Evolutionary conservation across 345 rosid genomes (phyloP), one percentile per base, ranked within the genome.

Genomic region (Bruguiera sexangula): DNA sequence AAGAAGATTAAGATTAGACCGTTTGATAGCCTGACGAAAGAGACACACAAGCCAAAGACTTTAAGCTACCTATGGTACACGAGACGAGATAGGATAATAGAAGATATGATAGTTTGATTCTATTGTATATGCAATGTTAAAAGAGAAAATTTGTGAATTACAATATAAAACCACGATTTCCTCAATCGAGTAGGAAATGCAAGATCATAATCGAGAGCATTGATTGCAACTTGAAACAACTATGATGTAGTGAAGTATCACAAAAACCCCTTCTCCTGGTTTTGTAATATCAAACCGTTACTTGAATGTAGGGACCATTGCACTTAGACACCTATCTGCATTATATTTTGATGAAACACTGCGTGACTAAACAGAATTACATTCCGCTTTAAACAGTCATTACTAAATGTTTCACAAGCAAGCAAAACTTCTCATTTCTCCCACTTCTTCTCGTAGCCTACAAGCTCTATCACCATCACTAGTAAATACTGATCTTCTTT

Each of bases 331-430:
- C 69, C 27, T 13, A 55, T 68, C 61, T 71, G 68, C 63, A 18
- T 10, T 10, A 54, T 37, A 27, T 24, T 54, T 61, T 34, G 48
- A 57, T 43, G 69, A 60, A 62, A 55, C 63, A 19, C 43, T 66
- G 69, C 78, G 59, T 68, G 79, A 74, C 71, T 36, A 51, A 9
- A 29, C 24, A 19, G 39, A 34, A 26, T 69, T 9, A 61, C 24
- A 66, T 60, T 69, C 68, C 58, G 73, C 75, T 73, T 73, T 68
- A 80, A 70, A 75, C 84, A 78, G 73, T 67, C 76, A 67, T 70
- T 19, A 59, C 62, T 26, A 72, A 39, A 66, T 53, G 71, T 68
- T 74, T 62, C 22, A 51, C 61, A 62, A 63, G 36, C 80, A 74
- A 74, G 73, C 73, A 70, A 11, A 60, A 48, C 48, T 68, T 50